A percentile compares a stretch with the other conserved stretches of the same genome.
Conservation (phyloP, 139 green algal genomes). For the Ettlia oleoabundans region DNA sequence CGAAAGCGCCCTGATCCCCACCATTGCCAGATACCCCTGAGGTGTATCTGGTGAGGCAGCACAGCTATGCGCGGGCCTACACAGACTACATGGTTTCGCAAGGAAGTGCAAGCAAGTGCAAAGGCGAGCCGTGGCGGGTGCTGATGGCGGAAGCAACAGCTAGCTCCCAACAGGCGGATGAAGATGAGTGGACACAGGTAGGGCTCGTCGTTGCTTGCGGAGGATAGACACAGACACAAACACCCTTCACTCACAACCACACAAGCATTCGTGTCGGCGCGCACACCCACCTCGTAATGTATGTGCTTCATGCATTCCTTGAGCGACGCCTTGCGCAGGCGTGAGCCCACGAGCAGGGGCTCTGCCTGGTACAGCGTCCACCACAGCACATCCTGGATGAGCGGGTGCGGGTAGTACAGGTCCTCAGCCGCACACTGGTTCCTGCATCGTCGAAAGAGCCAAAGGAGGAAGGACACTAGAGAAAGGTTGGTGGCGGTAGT, state of each 20-base stretch:
- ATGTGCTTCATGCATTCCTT: slow-evolving; percentile 91
- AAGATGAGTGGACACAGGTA: too few species aligned
- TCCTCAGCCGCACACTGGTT: slow-evolving; percentile 91
- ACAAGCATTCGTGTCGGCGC: not conserved
- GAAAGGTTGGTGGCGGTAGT: too few species aligned
- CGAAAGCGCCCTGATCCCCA: too few species aligned
- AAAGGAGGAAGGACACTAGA: not conserved
- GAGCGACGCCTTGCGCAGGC: slow-evolving; percentile 78
- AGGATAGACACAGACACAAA: not conserved
- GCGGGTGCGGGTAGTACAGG: slow-evolving; percentile 98
- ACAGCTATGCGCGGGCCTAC: too few species aligned
- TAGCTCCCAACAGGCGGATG: too few species aligned
- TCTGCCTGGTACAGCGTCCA: slow-evolving; percentile 73
- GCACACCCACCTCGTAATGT: slow-evolving; percentile 86
- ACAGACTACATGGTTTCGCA: too few species aligned
- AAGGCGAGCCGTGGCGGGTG: too few species aligned
- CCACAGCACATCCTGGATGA: slow-evolving; percentile 94
- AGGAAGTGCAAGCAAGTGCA: too few species aligned
- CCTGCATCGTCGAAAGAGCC: slow-evolving; percentile 32
- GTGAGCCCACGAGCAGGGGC: slow-evolving; percentile 73
- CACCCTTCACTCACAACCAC: not conserved
- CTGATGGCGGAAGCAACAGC: not conserved
- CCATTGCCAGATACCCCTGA: too few species aligned
- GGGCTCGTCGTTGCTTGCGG: too few species aligned
- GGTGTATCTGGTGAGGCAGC: too few species aligned